These are phyloP conservation scores for Planoprotostelium fungivorum DNA, from an alignment of 78 protist species.

Conservation along the genomic window DNA sequence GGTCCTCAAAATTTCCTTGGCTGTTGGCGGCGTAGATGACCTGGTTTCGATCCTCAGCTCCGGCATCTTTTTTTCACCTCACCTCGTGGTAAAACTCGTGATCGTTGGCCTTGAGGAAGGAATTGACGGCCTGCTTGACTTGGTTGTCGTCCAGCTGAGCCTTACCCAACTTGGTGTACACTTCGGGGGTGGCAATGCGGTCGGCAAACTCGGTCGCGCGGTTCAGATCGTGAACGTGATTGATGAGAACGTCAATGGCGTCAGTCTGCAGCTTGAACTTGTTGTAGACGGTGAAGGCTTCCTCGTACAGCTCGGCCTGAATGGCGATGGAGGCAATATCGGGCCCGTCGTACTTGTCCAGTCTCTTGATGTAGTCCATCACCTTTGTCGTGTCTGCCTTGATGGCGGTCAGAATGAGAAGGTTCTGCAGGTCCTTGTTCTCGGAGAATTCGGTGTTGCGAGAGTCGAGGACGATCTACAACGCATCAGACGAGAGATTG, in stretches of 20 bases:
- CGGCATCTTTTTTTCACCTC: background rate
- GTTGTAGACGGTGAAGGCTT: constrained; percentile 97
- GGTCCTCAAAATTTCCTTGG: constrained; percentile 57
- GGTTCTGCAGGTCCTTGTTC: constrained; percentile 96
- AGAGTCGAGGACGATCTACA: constrained; percentile 94
- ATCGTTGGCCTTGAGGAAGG: constrained; percentile 78
- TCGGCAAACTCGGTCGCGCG: constrained; percentile 97
- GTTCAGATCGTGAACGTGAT: constrained; percentile 77
- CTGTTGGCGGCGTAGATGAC: constrained; percentile 63
- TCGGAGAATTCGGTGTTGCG: constrained; percentile 74
- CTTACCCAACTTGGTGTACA: constrained; percentile 88
- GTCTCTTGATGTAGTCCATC: constrained; percentile 93
- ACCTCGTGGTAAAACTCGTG: constrained; percentile 69
- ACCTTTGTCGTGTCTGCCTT: constrained; percentile 90
- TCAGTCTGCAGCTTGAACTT: constrained; percentile 82
- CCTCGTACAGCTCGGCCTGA: constrained; percentile 89
- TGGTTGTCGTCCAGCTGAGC: constrained; percentile 86
- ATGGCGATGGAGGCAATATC: constrained; percentile 95
- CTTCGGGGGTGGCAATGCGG: constrained; percentile 81
- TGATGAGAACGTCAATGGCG: constrained; percentile 93
- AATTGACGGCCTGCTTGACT: constrained; percentile 59
- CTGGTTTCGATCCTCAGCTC: background rate
- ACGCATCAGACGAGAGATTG: too few species aligned
- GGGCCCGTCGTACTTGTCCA: constrained; percentile 95
- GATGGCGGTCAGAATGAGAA: constrained; percentile 98